Evolutionary conservation across 78 protist species (phyloP).

Genomic region (Pigoraptor vietnamica): DNA sequence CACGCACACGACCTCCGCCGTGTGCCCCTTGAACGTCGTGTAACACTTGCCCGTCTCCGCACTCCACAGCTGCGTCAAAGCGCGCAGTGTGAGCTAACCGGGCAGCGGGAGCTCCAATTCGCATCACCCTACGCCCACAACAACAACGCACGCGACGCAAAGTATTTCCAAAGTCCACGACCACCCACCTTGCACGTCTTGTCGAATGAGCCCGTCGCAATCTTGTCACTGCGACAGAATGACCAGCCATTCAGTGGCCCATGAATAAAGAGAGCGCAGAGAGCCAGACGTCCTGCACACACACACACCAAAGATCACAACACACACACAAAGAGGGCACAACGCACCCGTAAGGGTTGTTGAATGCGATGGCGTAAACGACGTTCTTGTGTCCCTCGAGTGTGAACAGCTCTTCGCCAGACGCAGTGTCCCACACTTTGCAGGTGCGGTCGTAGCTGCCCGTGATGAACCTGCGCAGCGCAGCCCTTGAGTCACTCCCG

Average conservation of each 20-base stretch:
- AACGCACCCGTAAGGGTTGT: conserved; percentile 56
- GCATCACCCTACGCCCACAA: no score
- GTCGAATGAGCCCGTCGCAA: conserved; percentile 69
- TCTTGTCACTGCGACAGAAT: neutral
- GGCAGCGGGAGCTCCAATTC: no score
- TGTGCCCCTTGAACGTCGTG: conserved; percentile 63
- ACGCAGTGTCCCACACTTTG: conserved; percentile 63
- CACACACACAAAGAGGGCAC: neutral
- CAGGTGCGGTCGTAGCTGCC: conserved; percentile 72
- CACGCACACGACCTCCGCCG: conserved; percentile 60
- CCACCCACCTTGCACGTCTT: conserved; percentile 45
- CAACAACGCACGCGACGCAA: no score
- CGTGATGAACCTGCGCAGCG: conserved; percentile 43
- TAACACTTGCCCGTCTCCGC: conserved; percentile 38
- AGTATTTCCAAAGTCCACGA: neutral
- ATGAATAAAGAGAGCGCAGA: no score
- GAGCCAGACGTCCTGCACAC: no score
- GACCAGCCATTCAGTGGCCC: neutral
- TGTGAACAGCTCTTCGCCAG: conserved; percentile 56
- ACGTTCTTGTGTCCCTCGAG: conserved; percentile 76
- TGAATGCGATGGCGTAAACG: conserved; percentile 73
- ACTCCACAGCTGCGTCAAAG: conserved; percentile 41
- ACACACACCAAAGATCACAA: neutral
- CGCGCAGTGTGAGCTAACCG: no score
- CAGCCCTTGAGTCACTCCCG: no score